Evolutionary conservation across 129 eudicot genomes (phyloP), one percentile per base, ranked within the genome.

Genomic region (Flaveria brownii): DNA sequence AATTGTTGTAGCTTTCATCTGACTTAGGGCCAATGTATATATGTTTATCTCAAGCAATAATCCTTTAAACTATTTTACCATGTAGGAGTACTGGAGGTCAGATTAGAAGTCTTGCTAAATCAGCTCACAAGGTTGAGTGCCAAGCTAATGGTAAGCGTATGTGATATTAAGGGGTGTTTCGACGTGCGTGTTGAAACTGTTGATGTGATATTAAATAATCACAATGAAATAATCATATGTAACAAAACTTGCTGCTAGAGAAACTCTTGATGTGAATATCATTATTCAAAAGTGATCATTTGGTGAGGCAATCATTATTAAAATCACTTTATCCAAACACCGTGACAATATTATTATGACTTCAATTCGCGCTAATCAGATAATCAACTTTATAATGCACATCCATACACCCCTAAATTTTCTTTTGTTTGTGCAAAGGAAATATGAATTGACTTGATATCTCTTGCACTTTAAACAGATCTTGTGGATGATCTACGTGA

Each of bases 401-500:
- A 33, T 30, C 22, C 22, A 63, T 33, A n/a, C 26, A 36, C 51
- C 50, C 28, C 9, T 17, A 20, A 20, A 20, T 17, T 5, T 23
- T 17, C 2, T 9, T 73, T 46, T 9, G 20, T 56, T 73, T 41
- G 42, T 73, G 54, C 13, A 74, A 74, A 60, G 3, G 63, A 71
- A 28, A 39, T 50, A 57, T 17, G 8, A 61, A 54, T 57, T 62
- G 66, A 61, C 65, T 62, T 52, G 70, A n/a, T 76, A 16, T 72
- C 1, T 66, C 25, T 54, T 51, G 61, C 68, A 30, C 20, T 56
- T 50, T 25, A 33, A 74, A 47, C 77, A 92, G 98, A 88, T 83
- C 80, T 93, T 70, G 88, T 90, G 92, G 95, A 86, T 18, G 77
- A 83, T 77, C 77, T 93, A 84, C 88, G 98, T 33, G 96, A 93